phyloP scores from a whole-genome alignment of 106 monocot genomes.

The Alisma plantagoaquatica region DNA sequence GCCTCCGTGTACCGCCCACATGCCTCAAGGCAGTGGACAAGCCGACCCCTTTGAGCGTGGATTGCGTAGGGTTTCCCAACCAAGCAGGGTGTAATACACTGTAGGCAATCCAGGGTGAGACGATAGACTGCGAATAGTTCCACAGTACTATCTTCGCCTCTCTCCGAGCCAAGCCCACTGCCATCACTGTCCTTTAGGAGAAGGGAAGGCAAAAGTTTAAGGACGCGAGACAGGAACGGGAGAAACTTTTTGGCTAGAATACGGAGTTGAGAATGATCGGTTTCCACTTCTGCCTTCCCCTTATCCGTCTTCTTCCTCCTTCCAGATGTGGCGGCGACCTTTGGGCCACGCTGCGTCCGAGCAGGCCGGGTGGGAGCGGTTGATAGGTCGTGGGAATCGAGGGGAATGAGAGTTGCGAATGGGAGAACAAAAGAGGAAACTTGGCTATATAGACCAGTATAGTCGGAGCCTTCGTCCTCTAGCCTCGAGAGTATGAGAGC shows the following conservation, averaged over 20 bases:
- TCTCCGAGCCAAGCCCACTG: neutral
- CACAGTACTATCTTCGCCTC: neutral
- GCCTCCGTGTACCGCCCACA: conserved; percentile 39
- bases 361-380: neutral
- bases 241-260: conserved; percentile 53
- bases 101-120: conserved; percentile 45
- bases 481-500: conserved; percentile 11
- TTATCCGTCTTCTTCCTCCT: conserved; percentile 16
- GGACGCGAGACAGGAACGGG: conserved; percentile 40
- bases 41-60: conserved; percentile 36
- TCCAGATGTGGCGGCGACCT: neutral
- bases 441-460: conserved; percentile 16
- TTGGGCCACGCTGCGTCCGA: conserved; percentile 1
- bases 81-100: conserved; percentile 40
- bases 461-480: conserved; percentile 8
- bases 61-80: conserved; percentile 41
- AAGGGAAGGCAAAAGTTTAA: conserved; percentile 38
- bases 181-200: conserved; percentile 7
- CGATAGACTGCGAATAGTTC: conserved; percentile 44
- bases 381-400: conserved; percentile 14
- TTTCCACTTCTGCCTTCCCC: neutral
- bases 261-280: conserved; percentile 21
- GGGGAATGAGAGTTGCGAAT: conserved; percentile 20
- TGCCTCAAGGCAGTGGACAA: conserved; percentile 41
- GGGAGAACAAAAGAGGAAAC: conserved; percentile 32